Evolutionary conservation across 768 basidiomycete genomes (phyloP).

Genomic region (Termitomyces eurrhizus): DNA sequence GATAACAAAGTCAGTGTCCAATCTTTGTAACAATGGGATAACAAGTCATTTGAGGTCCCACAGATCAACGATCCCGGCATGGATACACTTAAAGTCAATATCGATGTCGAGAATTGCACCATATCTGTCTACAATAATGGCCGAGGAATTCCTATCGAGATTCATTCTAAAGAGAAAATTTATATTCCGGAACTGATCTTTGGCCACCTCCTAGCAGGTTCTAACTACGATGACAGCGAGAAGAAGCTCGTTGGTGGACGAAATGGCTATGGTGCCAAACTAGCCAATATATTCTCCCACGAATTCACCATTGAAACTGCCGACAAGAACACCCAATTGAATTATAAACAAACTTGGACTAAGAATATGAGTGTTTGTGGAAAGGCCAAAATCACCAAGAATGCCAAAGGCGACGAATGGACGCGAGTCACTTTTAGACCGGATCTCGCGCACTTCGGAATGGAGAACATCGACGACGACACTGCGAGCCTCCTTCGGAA

Average conservation of each 20-base stretch:
- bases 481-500: constrained; percentile 85
- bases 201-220: constrained; percentile 89
- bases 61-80: constrained; percentile 91
- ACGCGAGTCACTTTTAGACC: constrained; percentile 93
- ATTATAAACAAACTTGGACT: constrained; percentile 94
- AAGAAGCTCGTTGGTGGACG: constrained; percentile 98
- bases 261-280: constrained; percentile 97
- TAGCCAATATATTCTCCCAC: constrained; percentile 96
- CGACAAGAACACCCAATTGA: constrained; percentile 78
- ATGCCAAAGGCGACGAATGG: constrained; percentile 81
- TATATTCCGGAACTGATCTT: constrained; percentile 98
- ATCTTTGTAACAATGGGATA: background rate
- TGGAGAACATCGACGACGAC: constrained; percentile 88
- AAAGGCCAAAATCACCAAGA: constrained; percentile 91
- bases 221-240: constrained; percentile 98
- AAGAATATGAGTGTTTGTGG: constrained; percentile 90
- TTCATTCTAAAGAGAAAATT: constrained; percentile 88
- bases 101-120: constrained; percentile 76
- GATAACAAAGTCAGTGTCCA: constrained; percentile 83
- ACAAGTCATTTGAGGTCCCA: background rate
- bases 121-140: constrained; percentile 98
- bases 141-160: constrained; percentile 93
- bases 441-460: constrained; percentile 88
- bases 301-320: constrained; percentile 97
- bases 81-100: constrained; percentile 86